phyloP scores from a whole-genome alignment of 805 yeast species.

The Saccharomycopsis sp. region DNA sequence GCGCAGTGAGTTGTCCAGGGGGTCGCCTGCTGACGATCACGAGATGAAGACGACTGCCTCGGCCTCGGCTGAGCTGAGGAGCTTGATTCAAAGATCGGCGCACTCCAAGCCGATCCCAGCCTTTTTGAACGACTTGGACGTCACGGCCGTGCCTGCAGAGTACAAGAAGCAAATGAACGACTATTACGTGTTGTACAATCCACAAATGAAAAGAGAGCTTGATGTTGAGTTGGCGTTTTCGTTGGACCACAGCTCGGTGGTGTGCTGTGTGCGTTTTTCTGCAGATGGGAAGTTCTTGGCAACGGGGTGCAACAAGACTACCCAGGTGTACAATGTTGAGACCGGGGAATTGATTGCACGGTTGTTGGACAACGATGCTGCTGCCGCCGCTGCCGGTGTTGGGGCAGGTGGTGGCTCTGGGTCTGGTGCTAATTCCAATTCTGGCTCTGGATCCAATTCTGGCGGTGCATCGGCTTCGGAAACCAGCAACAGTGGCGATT shows the following conservation, averaged over 20 bases:
- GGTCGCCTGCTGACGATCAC: constrained; percentile 7
- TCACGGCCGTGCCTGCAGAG: constrained; percentile 63
- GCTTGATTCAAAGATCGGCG: no score
- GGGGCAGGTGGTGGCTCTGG: not conserved
- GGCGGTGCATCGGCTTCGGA: no score
- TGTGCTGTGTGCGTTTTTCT: constrained; percentile 91
- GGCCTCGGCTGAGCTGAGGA: constrained; percentile 20
- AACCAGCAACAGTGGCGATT: constrained; percentile 51
- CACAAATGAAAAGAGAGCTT: constrained; percentile 53
- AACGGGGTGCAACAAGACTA: constrained; percentile 95
- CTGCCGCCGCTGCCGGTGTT: not conserved
- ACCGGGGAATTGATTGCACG: constrained; percentile 86
- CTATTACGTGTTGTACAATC: constrained; percentile 85
- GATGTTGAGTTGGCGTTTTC: constrained; percentile 88
- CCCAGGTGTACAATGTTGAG: constrained; percentile 87
- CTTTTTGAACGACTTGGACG: constrained; percentile 69
- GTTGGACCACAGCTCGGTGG: constrained; percentile 87
- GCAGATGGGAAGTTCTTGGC: constrained; percentile 88
- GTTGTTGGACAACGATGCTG: constrained; percentile 65
- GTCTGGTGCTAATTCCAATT: not conserved
- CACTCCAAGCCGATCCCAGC: constrained; percentile 46
- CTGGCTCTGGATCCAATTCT: not conserved
- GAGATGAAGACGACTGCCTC: constrained; percentile 7
- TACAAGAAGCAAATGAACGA: constrained; percentile 77
- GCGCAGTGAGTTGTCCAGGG: constrained; percentile 9